Conservation (phyloP, 129 eudicot genomes). For the Gnaphalium uliginosum region DNA sequence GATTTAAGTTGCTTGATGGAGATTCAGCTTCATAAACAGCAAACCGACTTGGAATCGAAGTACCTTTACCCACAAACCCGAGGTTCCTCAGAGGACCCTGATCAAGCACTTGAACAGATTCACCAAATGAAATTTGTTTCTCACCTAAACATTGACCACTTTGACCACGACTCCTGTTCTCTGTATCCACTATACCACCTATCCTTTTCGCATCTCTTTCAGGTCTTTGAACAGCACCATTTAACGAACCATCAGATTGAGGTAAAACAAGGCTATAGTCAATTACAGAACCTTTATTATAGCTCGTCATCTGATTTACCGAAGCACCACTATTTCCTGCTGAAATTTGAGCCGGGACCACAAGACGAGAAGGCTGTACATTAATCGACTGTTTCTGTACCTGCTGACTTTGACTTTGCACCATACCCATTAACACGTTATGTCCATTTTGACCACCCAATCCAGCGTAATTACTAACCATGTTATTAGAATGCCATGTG, state of each 20-base stretch:
- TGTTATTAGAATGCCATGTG: slow-evolving; percentile 46
- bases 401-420: slow-evolving; percentile 43
- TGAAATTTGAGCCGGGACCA: slow-evolving; percentile 52
- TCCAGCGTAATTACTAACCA: slow-evolving; percentile 40
- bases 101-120: slow-evolving; percentile 38
- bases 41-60: slow-evolving; percentile 63
- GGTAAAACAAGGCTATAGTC: slow-evolving; percentile 34
- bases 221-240: slow-evolving; percentile 37
- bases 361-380: slow-evolving; percentile 80
- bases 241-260: slow-evolving; percentile 33
- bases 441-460: slow-evolving; percentile 43
- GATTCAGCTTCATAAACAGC: slow-evolving; percentile 55
- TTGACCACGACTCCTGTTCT: slow-evolving; percentile 23
- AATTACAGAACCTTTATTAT: slow-evolving; percentile 34
- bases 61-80: slow-evolving; percentile 52
- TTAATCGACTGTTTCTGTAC: slow-evolving; percentile 49
- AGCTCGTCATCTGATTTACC: slow-evolving; percentile 39
- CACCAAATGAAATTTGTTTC: slow-evolving; percentile 45
- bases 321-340: slow-evolving; percentile 42
- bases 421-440: slow-evolving; percentile 41
- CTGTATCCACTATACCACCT: slow-evolving; percentile 30
- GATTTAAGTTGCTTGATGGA: slow-evolving; percentile 35
- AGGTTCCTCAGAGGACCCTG: slow-evolving; percentile 46
- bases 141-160: slow-evolving; percentile 31
- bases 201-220: slow-evolving; percentile 35